Evolutionary conservation across 306 rosid genomes (phyloP), one percentile per base, ranked within the genome.

Genomic region (Canavalia gladiata): DNA sequence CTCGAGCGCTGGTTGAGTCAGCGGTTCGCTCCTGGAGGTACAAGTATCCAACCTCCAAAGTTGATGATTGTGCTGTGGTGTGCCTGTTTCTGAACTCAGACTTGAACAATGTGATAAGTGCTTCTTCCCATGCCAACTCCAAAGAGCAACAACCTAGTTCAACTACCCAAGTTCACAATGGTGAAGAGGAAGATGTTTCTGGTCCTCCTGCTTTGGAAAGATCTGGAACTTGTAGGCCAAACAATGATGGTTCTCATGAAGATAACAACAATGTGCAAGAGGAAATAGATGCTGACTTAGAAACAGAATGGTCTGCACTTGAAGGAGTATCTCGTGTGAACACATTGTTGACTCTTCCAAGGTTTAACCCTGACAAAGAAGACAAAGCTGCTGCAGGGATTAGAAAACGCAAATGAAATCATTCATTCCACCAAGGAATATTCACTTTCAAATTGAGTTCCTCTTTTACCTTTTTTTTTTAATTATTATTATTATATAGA

Each of bases 271-370:
- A 80, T 46, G 45, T 33, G 60, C 92, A 84, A 51, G 97, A 87
- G 57, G 95, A 86, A 71, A 70, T 79, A 45, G 83, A 89, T 45
- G 79, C 76, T 2, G 98, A 88, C 49, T 4, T 28, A n/a, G 92
- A 86, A 64, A 84, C 39, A 62, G 98, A 92, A 30, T 96, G 99
- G 99, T 94, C 97, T 75, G 99, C 99, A 34, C 87, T 96, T 30
- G 98, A 93, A 92, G 99, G 99, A 29, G 99, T 96, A 43, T 88
- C 99, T 11, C 97, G 99, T 4, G 99, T 93, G 69, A 92, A 96
- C 91, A 93, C 99, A n/a, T 71, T 96, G 49, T 77, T 96, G 74
- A 96, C 82, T 73, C 93, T 96, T 69, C 99, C 99, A 0, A 96
- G 99, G 83, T 96, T 89, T 75, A 91, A 73, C 51, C 98, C 97